Base-by-base conservation (phyloP, 106 monocot species). In the Gastrodia elata region DNA sequence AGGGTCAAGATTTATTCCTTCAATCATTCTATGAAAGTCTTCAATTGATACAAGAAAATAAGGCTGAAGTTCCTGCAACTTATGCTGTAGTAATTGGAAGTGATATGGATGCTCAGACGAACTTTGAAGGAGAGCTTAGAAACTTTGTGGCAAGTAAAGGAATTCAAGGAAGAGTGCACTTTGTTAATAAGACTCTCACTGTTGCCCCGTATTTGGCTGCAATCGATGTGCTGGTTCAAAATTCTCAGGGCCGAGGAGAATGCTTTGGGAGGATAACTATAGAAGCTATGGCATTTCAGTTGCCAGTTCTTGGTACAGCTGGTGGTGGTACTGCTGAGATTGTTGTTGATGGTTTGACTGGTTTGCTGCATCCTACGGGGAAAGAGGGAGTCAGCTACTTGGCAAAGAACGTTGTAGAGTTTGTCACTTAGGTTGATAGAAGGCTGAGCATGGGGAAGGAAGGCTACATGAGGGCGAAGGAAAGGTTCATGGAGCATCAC, bases 281-380 rank as follows among this genome's bases (percentile, higher is more conserved):
- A 69, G 97, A 97, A 93, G 97, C 97, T 18, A 97, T 97, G 97
- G 90, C 93, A 75, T 98, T 98, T 84, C 84, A 98, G 88, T 83
- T 98, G 67, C 97, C 97, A n/a, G 84, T 98, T 14, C 71, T 98
- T 85, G 93, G 97, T 14, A 93, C 97, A 18, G 83, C 93, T 61
- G 97, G 93, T 71, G 97, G 97, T 52, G 97, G 97, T 32, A 97
- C 93, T 24, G 93, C 83, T 13, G 97, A 98, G 72, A 93, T 98
- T 39, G 86, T 93, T 67, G 71, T 91, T n/a, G 73, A 98, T 57
- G 86, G 90, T 57, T 79, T 84, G 24, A 98, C 93, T 10, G 97
- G 97, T 39, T 70, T 93, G 24, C 55, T 98, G 74, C 97, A 98
- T 80, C 93, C 97, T 37, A 86, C 57, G 15, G 97, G 97, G 9